Evolutionary conservation across 805 yeast species (phyloP), one percentile per base, ranked within the genome.

Genomic region (Clavispora carvajalis): DNA sequence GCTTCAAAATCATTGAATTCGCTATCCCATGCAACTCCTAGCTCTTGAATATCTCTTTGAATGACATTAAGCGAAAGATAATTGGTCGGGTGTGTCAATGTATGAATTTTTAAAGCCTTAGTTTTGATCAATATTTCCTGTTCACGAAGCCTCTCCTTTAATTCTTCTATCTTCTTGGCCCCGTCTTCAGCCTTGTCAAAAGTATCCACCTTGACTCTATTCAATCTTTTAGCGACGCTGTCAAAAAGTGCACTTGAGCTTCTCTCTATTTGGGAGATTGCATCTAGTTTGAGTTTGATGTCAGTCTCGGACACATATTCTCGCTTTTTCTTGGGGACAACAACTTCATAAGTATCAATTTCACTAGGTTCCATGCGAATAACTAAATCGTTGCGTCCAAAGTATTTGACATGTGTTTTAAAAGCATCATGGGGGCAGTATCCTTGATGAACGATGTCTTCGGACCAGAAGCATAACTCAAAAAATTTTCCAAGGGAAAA

Each of bases 401-500:
- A 91, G 57, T 84, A 88, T 48, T 90, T 79, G 16, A 83, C 78
- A 56, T 90, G 96, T 45, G 84, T 87, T 40, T 81, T 77, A 48
- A 86, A 82, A 41, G 83, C 80, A 57, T 89, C 88, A 61, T 91
- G 97, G 0, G 71, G 62, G 59, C 99, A 93, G 13, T 48, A 50
- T 25, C 69, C 62, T 40, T 84, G 77, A 18, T 51, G 40, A 5
- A 45, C 44, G 2, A 67, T 63, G 36, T 59, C 53, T 17, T 57
- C 54, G 4, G 71, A 71, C 85, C 95, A 88, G 57, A 90, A 90
- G 22, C 84, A 69, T 17, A 90, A 66, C 63, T 93, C 98, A 18
- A 93, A 66, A 57, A 85, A 93, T 56, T 95, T 95, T 0, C 98
- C 99, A 61, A 93, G 82, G 0, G 98, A 91, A 48, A 81, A 82